Conservation (phyloP, 805 yeast genomes). For the Ogataea angusta region DNA sequence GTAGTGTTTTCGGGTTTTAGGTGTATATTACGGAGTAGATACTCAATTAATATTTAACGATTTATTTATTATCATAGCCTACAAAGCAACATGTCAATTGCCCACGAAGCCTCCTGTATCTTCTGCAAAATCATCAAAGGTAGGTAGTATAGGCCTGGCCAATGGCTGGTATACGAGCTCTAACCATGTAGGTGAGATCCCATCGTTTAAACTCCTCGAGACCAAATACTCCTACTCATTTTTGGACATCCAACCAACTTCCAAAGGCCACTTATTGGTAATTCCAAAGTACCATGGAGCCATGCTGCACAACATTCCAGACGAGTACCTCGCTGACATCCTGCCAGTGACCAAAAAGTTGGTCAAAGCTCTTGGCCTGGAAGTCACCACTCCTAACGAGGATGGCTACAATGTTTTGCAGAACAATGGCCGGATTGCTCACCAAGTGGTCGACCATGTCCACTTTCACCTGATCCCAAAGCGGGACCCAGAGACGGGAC, state of each 20-base stretch:
- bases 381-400: constrained; percentile 59
- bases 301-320: constrained; percentile 87
- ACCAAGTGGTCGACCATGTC: constrained; percentile 93
- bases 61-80: constrained; percentile 5
- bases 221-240: constrained; percentile 80
- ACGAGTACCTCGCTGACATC: constrained; percentile 80
- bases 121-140: constrained; percentile 93
- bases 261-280: constrained; percentile 83
- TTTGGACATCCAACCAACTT: constrained; percentile 89
- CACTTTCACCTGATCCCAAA: constrained; percentile 97
- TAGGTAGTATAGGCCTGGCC: constrained; percentile 29
- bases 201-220: constrained; percentile 85
- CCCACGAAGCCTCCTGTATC: constrained; percentile 63
- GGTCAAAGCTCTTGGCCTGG: constrained; percentile 67
- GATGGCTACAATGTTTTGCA: constrained; percentile 85
- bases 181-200: constrained; percentile 70
- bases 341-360: constrained; percentile 87
- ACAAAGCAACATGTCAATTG: constrained; percentile 29
- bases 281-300: constrained; percentile 95
- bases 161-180: background rate
- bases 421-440: constrained; percentile 93
- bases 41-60: background rate
- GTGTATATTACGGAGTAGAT: constrained; percentile 6
- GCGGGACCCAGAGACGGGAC: constrained; percentile 66
- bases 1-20: constrained; percentile 41